Conservation (phyloP, 2,329 filamentous ascomycete genomes). For the Pestalotiopsis fici region DNA sequence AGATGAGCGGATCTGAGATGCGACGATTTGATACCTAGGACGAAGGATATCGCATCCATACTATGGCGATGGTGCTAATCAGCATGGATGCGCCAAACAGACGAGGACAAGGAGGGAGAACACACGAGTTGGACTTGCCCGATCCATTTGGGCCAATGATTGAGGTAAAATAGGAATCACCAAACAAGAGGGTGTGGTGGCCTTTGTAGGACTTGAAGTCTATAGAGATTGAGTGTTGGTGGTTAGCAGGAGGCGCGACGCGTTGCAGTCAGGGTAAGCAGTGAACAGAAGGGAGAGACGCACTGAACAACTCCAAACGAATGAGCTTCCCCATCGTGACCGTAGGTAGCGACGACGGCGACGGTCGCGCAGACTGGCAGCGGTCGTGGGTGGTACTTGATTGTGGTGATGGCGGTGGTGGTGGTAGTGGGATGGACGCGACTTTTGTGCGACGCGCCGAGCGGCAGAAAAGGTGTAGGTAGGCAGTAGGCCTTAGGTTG, state of each 20-base stretch:
- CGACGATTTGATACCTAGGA: constrained; percentile 97
- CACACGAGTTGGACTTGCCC: constrained; percentile 95
- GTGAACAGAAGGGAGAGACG: constrained; percentile 33
- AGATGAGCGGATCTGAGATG: constrained; percentile 92
- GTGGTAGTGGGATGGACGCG: constrained; percentile 4
- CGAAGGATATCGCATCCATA: constrained; percentile 99
- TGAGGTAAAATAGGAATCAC: constrained; percentile 98
- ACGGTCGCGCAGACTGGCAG: not conserved
- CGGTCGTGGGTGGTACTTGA: not conserved
- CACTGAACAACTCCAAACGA: constrained; percentile 91
- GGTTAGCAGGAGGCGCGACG: constrained; percentile 7
- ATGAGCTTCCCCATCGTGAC: constrained; percentile 91
- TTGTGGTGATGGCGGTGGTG: constrained; percentile 8
- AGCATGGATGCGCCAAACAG: not conserved
- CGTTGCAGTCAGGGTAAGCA: constrained; percentile 12
- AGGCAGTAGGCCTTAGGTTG: not conserved
- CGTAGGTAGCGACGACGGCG: not conserved
- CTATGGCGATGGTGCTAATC: constrained; percentile 41
- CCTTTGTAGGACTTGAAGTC: constrained; percentile 99
- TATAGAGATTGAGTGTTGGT: constrained; percentile 37
- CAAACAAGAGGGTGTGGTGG: constrained; percentile 90
- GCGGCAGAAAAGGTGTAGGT: not conserved
- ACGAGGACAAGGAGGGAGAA: constrained; percentile 18
- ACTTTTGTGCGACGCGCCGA: constrained; percentile 10
- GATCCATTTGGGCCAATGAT: constrained; percentile 99